A percentile compares a stretch with the other conserved stretches of the same genome.
phyloP scores from a whole-genome alignment of 2,329 filamentous ascomycete genomes.

The Trichoderma simmonsii region DNA sequence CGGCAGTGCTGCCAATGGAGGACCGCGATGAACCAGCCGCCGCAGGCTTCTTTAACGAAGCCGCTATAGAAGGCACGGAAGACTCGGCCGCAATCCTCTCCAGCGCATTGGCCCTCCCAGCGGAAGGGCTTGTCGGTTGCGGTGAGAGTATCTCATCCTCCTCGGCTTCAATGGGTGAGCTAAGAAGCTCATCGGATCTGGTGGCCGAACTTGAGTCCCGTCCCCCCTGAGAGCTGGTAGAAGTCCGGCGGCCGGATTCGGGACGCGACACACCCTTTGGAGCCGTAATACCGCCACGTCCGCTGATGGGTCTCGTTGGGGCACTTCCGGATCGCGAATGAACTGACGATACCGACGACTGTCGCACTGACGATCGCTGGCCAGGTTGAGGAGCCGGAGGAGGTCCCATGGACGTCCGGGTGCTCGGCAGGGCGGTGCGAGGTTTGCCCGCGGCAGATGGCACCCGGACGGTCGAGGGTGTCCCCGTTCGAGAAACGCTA shows the following conservation, averaged over 20 bases:
- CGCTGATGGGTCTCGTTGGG: slow-evolving; percentile 38
- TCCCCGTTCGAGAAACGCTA: slow-evolving; percentile 60
- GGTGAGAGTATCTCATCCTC: slow-evolving; percentile 47
- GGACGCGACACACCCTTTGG: slow-evolving; percentile 38
- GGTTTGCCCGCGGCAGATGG: slow-evolving; percentile 47
- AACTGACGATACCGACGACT: slow-evolving; percentile 44
- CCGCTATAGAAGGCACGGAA: slow-evolving; percentile 30
- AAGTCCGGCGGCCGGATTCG: slow-evolving; percentile 41
- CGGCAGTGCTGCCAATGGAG: slow-evolving; percentile 47
- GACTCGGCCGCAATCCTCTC: slow-evolving; percentile 48
- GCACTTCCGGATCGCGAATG: slow-evolving; percentile 33
- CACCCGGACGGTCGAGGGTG: slow-evolving; percentile 55
- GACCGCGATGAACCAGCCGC: slow-evolving; percentile 29
- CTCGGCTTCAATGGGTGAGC: slow-evolving; percentile 51
- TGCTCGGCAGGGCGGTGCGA: slow-evolving; percentile 52
- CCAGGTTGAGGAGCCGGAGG: slow-evolving; percentile 53
- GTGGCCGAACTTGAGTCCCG: slow-evolving; percentile 39
- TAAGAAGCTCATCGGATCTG: slow-evolving; percentile 31
- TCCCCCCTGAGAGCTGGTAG: slow-evolving; percentile 46
- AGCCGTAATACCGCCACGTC: slow-evolving; percentile 39
- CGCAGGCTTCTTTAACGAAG: slow-evolving; percentile 31
- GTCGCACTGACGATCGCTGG: slow-evolving; percentile 39
- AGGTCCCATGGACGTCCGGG: slow-evolving; percentile 66
- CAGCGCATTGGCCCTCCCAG: slow-evolving; percentile 48
- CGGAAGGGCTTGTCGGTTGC: slow-evolving; percentile 49